Percentiles rank a stretch among this genome's conserved stretches.
Conservation (phyloP, 2,329 filamentous ascomycete genomes). For the Didymella glomerata region DNA sequence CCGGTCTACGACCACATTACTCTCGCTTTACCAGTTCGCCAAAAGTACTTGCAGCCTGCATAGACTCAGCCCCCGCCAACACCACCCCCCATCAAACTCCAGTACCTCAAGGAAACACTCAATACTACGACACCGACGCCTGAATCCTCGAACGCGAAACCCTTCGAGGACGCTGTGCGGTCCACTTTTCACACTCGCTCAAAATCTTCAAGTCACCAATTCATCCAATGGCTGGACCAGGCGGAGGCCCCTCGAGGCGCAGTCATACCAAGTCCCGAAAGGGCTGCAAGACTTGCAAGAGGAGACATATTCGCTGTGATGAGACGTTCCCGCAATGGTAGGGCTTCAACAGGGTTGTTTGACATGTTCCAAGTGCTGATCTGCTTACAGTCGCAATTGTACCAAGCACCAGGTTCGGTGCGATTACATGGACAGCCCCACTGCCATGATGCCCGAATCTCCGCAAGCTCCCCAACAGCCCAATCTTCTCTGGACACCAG, state of each 20-base stretch:
- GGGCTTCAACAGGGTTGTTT: conserved; percentile 36
- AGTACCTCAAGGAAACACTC: conserved; percentile 23
- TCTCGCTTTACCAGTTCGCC: conserved; percentile 43
- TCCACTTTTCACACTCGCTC: conserved; percentile 30
- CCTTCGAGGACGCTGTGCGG: conserved; percentile 22
- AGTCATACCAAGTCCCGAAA: conserved; percentile 99
- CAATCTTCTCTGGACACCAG: conserved; percentile 82
- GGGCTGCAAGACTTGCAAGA: conserved; percentile 98
- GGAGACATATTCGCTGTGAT: conserved; percentile 95
- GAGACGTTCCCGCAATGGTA: conserved; percentile 98
- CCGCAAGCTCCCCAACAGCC: conserved; percentile 62
- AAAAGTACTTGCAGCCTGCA: conserved; percentile 44
- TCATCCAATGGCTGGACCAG: conserved; percentile 82
- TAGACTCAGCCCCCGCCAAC: conserved; percentile 45
- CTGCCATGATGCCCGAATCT: conserved; percentile 67
- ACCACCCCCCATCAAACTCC: conserved; percentile 25
- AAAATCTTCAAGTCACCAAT: conserved; percentile 1
- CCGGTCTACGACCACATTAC: conserved; percentile 44
- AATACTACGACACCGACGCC: conserved; percentile 22
- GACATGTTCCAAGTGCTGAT: conserved; percentile 30
- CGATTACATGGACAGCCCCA: conserved; percentile 91
- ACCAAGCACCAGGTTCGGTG: conserved; percentile 99
- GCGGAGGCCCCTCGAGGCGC: conserved; percentile 86
- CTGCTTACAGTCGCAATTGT: conserved; percentile 80
- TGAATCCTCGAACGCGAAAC: conserved; percentile 24